Evolutionary conservation across 352 stramenopile species (phyloP), one percentile per base, ranked within the genome.

Genomic region (Aphanomyces stellatus): DNA sequence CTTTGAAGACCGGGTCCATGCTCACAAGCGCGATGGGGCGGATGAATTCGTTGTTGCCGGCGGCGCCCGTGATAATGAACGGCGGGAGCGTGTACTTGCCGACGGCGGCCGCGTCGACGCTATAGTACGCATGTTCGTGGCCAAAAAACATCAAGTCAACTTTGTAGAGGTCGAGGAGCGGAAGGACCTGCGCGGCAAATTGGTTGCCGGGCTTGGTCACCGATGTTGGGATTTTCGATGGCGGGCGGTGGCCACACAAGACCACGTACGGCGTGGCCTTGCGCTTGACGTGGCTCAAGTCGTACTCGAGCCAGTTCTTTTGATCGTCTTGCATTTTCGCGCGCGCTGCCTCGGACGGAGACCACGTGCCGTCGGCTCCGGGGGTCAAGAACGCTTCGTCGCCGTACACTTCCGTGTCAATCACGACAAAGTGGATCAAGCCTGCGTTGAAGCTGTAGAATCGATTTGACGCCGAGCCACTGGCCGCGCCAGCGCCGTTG

Each of bases 11-110:
- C n/a, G 53, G 30, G 25, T 76, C 69, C 27, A 88, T 80, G 34
- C 71, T 62, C n/a, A 91, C 73, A 6, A 84, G 62, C 0, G 66
- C 49, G 40, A 81, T 63, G 4, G 75, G 57, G 1, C 81, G 78
- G 53, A 90, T 84, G 57, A 75, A 91, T 69, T 91, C 82, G 63
- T 90, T 90, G 73, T 91, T 91, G 53, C 83, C 83, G 0, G 80
- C 60, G 41, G 79, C 88, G 24, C 83, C 83, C 22, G 77, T 85
- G 68, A 91, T 83, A 55, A 91, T 87, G 53, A 88, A 84, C 2
- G 80, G 80, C 41, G 83, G 83, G 4, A 91, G 62, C 27, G 73
- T 73, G 69, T 82, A 88, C 28, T 53, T 55, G 28, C 75, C 72
- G 28, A 85, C 73, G 25, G 63, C 81, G 15, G 72, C 82, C 27